Conservation (phyloP, 805 yeast genomes). For the Candida hungchunana region DNA sequence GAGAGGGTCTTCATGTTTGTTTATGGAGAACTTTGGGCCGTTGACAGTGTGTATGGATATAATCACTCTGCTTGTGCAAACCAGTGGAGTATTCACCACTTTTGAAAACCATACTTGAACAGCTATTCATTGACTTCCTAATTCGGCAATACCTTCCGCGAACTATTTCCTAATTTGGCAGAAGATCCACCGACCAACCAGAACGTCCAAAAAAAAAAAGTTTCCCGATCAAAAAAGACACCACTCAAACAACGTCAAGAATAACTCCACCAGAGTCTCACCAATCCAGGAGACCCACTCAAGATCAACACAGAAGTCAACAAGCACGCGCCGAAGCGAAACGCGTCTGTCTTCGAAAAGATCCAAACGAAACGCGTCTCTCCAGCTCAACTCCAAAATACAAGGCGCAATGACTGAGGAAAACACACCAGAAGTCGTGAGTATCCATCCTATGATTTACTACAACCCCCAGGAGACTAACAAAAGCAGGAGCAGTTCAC, state of each 20-base stretch:
- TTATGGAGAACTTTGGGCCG: background rate
- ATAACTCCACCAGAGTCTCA: no score
- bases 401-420: constrained; percentile 1
- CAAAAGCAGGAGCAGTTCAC: constrained; percentile 6
- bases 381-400: no score
- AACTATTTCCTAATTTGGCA: background rate
- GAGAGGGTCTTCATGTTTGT: background rate
- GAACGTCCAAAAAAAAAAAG: background rate
- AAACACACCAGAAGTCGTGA: constrained; percentile 9
- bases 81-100: constrained; percentile 8
- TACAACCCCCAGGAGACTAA: background rate
- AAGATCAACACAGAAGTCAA: background rate
- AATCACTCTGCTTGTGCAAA: constrained; percentile 13
- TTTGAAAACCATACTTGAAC: no score
- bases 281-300: background rate
- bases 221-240: background rate
- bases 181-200: no score
- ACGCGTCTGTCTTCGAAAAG: no score
- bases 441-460: background rate
- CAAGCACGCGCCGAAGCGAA: no score
- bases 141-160: constrained; percentile 9
- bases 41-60: no score
- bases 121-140: constrained; percentile 15
- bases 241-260: no score
- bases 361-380: no score